phyloP scores from a whole-genome alignment of 352 stramenopile species.

The Globisporangium solare region DNA sequence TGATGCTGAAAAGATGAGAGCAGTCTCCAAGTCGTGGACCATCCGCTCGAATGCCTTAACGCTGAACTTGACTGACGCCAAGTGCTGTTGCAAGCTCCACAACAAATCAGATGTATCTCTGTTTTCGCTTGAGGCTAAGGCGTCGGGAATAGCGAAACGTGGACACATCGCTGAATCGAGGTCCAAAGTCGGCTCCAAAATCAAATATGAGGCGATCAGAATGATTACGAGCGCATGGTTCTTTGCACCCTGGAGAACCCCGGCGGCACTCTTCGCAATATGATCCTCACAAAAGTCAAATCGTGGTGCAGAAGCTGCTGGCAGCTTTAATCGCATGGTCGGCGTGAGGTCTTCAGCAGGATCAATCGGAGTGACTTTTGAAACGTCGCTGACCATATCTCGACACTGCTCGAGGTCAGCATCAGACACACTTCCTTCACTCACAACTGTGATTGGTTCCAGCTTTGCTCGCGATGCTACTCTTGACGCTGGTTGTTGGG shows the following conservation, averaged over 20 bases:
- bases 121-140: not conserved
- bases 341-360: not conserved
- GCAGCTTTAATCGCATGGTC: constrained; percentile 7
- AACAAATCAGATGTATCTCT: constrained; percentile 25
- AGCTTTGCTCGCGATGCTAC: not conserved
- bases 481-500: constrained; percentile 3
- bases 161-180: constrained; percentile 32
- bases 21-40: constrained; percentile 27
- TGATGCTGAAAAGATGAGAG: constrained; percentile 22
- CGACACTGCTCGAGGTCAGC: not conserved
- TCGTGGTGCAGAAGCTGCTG: constrained; percentile 1
- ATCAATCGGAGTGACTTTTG: not conserved
- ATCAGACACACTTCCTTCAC: not conserved
- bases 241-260: constrained; percentile 11
- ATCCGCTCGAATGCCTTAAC: constrained; percentile 24
- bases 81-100: constrained; percentile 40
- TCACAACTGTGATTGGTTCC: not conserved
- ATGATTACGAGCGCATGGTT: constrained; percentile 28
- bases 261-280: too few species aligned
- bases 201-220: constrained; percentile 23
- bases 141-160: constrained; percentile 25
- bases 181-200: constrained; percentile 30
- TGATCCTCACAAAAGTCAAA: constrained; percentile 1
- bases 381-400: not conserved
- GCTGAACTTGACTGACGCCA: constrained; percentile 11